These are phyloP conservation scores for Saururus chinensis DNA, from an alignment of 164 flowering plant genomes.

Conservation along the genomic window DNA sequence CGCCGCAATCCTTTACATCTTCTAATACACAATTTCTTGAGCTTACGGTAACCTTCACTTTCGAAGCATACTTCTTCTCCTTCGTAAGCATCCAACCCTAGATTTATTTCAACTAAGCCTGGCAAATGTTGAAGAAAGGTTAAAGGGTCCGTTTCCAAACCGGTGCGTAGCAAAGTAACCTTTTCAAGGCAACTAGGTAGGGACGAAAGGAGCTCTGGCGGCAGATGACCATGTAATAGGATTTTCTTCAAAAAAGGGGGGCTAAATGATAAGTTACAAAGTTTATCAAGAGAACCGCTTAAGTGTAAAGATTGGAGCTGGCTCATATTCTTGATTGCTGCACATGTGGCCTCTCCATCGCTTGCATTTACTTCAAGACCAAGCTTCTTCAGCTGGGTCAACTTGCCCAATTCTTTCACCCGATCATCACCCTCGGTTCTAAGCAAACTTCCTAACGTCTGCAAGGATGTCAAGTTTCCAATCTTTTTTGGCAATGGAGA, in stretches of 20 bases:
- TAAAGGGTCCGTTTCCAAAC: background rate
- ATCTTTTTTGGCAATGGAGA: background rate
- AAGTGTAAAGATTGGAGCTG: background rate
- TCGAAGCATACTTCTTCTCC: background rate
- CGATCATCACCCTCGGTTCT: background rate
- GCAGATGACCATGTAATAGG: background rate
- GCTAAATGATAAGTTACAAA: background rate
- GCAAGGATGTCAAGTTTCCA: background rate
- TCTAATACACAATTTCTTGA: background rate
- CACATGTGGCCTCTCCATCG: background rate
- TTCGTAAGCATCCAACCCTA: background rate
- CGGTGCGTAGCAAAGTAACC: background rate
- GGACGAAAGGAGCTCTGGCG: background rate
- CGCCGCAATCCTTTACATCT: background rate
- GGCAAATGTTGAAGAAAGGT: background rate
- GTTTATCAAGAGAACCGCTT: too few relatives aligned
- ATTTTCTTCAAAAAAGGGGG: background rate
- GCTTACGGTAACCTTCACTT: background rate
- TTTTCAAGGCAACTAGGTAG: background rate
- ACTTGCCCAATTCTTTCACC: background rate
- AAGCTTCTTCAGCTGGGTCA: background rate
- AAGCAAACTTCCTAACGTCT: background rate
- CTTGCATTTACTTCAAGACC: background rate
- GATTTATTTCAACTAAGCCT: background rate
- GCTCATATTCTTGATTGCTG: background rate